These are phyloP conservation scores for Candida multigemmis DNA, from an alignment of 805 yeast genomes.

Conservation along the genomic window DNA sequence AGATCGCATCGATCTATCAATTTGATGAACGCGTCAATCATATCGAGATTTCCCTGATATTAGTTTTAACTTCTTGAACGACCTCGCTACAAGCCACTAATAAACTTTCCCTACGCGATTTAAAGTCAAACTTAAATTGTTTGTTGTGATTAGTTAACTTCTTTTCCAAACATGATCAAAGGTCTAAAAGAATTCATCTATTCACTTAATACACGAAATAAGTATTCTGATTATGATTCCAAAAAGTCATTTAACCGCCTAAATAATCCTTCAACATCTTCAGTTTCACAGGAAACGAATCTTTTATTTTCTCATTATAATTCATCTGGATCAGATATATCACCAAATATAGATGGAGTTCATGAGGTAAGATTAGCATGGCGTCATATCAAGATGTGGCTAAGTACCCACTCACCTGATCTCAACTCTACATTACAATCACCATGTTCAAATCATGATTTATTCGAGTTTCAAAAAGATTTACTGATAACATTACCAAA, in stretches of 20 bases:
- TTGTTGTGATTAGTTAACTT: conserved; percentile 9
- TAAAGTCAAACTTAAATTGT: no score
- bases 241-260: conserved; percentile 34
- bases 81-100: no score
- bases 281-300: conserved; percentile 19
- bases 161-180: no score
- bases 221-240: conserved; percentile 59
- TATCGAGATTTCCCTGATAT: no score
- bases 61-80: no score
- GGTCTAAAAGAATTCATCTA: conserved; percentile 52
- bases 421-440: conserved; percentile 67
- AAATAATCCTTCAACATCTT: conserved; percentile 26
- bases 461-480: conserved; percentile 78
- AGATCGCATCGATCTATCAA: no score
- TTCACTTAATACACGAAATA: conserved; percentile 56
- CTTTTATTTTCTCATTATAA: conserved; percentile 9
- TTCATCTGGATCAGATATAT: conserved; percentile 8
- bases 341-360: conserved; percentile 47
- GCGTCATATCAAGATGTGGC: conserved; percentile 85
- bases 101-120: no score
- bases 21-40: no score
- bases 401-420: conserved; percentile 71
- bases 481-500: conserved; percentile 66
- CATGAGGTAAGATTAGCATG: conserved; percentile 74
- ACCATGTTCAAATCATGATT: conserved; percentile 73